Evolutionary conservation across 345 rosid genomes (phyloP), one percentile per base, ranked within the genome.

Genomic region (Cardamine occulta): DNA sequence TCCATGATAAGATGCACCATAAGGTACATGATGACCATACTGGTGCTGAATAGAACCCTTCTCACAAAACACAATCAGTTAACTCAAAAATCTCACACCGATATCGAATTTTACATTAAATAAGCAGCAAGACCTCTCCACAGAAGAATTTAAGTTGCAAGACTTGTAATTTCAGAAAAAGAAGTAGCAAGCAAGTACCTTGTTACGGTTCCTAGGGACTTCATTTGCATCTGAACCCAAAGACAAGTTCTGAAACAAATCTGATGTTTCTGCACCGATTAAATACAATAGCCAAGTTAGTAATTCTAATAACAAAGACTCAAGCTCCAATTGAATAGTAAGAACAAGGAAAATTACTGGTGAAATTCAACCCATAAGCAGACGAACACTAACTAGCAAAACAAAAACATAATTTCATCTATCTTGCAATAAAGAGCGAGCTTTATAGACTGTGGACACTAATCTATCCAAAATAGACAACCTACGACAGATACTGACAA

Each of bases 191-290:
- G 14, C 0, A 45, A 63, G 23, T 82, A 88, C 97, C 90, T 85
- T 82, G 55, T 70, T 66, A 21, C 68, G 65, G 26, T 59, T 70
- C 44, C 84, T 82, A 24, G 81, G 35, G 58, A 54, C 80, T 69
- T 80, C 85, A 71, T 48, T 85, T 47, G 77, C 68, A 70, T 86
- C 86, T 24, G 89, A 81, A 56, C 82, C 83, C 21, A 91, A 60
- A 14, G 90, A 82, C 83, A 91, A 67, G 17, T 83, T 84, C 83
- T 85, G 84, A 66, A 89, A 69, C 58, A 86, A 77, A 79, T 83
- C 90, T 72, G 85, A 85, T 74, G 88, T 81, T 32, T 89, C 89
- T 87, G 84, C 61, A 75, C n/a, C 19, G 8, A 42, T 48, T 19
- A 77, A 8, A 63, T 19, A 15, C 74, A 56, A 45, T 17, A 72